These are phyloP conservation scores for Kappamyces sp. DNA, from an alignment of 192 early-diverging fungal species.

Conservation along the genomic window DNA sequence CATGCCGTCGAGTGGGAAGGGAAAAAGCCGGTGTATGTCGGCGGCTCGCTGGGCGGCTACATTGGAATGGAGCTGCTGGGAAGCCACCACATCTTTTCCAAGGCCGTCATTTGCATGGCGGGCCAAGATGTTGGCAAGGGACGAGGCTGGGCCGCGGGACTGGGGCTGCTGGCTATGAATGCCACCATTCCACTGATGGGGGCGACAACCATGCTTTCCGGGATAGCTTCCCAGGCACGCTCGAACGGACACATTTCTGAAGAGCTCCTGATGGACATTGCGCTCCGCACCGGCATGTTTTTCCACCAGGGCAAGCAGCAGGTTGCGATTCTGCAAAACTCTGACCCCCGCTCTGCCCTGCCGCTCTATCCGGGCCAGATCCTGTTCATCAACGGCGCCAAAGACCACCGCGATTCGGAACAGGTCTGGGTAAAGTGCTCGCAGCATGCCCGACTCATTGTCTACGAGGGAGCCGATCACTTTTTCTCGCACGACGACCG, in stretches of 20 bases:
- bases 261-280: constrained; percentile 11
- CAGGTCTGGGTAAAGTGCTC: constrained; percentile 18
- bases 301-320: constrained; percentile 17
- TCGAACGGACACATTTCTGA: constrained; percentile 15
- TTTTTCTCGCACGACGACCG: constrained; percentile 24
- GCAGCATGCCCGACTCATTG: constrained; percentile 12
- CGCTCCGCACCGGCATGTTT: constrained; percentile 11
- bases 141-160: constrained; percentile 7
- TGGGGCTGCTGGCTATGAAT: constrained; percentile 8
- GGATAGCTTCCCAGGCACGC: constrained; percentile 9
- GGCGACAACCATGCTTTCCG: constrained; percentile 8
- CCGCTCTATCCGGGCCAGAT: constrained; percentile 16
- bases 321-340: constrained; percentile 13
- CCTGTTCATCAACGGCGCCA: constrained; percentile 21
- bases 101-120: constrained; percentile 19
- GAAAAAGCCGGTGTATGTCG: constrained; percentile 18
- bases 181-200: not conserved
- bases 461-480: constrained; percentile 24
- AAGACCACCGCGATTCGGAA: constrained; percentile 22
- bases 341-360: constrained; percentile 12
- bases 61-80: constrained; percentile 29
- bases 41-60: constrained; percentile 23
- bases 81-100: constrained; percentile 6
- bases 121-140: constrained; percentile 21
- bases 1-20: constrained; percentile 3